These are phyloP conservation scores for Hypoxylon rickii DNA, from an alignment of 495 filamentous ascomycete species.

Conservation along the genomic window DNA sequence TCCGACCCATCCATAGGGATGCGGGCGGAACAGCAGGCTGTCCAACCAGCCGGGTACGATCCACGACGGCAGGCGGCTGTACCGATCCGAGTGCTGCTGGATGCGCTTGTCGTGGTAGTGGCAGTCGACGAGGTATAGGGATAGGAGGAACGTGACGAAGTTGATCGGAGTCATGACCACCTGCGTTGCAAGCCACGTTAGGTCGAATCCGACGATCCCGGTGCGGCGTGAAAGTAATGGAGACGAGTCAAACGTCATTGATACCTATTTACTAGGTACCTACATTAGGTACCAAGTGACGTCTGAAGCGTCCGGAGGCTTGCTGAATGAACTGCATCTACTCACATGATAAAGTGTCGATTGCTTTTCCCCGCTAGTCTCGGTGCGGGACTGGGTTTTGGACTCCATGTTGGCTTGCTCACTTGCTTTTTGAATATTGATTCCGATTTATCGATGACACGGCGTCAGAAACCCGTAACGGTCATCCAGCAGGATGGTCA, in stretches of 20 bases:
- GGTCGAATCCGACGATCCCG: too few species aligned
- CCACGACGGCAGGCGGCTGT: slow-evolving; percentile 41
- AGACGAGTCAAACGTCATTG: too few species aligned
- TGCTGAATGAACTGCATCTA: neutral
- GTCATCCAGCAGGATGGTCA: neutral
- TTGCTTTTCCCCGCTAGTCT: slow-evolving; percentile 14
- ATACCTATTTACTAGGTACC: too few species aligned
- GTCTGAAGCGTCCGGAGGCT: too few species aligned
- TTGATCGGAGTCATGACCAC: slow-evolving; percentile 53
- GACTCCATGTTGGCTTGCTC: slow-evolving; percentile 23
- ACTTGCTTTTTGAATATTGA: neutral
- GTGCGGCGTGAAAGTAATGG: too few species aligned
- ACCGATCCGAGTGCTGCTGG: slow-evolving; percentile 42
- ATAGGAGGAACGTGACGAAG: slow-evolving; percentile 57
- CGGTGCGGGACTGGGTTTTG: slow-evolving; percentile 21
- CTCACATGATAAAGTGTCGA: slow-evolving; percentile 45
- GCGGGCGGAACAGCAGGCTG: slow-evolving; percentile 40
- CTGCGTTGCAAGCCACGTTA: slow-evolving; percentile 38
- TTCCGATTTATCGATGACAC: too few species aligned
- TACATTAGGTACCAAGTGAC: too few species aligned
- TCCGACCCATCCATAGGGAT: slow-evolving; percentile 38
- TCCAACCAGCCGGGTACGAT: slow-evolving; percentile 45
- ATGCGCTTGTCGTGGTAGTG: slow-evolving; percentile 45
- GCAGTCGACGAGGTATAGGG: slow-evolving; percentile 54
- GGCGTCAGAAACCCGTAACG: neutral